Percentiles rank a stretch among this genome's conserved stretches.
Evolutionary conservation across 805 yeast genomes (phyloP).

Genomic region (Lachancea meyersii): DNA sequence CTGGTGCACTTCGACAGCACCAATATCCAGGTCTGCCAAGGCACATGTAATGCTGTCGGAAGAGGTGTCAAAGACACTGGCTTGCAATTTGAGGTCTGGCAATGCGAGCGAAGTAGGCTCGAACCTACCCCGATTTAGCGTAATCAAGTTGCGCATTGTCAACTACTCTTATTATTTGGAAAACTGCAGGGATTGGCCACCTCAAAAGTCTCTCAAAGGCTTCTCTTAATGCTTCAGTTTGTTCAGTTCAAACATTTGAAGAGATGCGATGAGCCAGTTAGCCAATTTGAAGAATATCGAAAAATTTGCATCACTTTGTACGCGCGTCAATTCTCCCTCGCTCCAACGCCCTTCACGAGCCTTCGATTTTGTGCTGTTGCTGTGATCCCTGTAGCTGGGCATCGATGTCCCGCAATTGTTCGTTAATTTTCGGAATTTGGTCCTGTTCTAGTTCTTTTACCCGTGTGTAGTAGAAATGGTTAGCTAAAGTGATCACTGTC

Average conservation of each 20-base stretch:
- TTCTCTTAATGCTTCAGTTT: too few species aligned
- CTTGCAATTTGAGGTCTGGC: slow-evolving; percentile 19
- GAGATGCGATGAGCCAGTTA: background rate
- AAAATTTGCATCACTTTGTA: slow-evolving; percentile 9
- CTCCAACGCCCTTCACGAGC: background rate
- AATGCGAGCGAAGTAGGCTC: slow-evolving; percentile 19
- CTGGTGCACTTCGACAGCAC: slow-evolving; percentile 69
- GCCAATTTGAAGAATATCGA: background rate
- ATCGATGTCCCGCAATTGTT: background rate
- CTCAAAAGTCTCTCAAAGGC: too few species aligned
- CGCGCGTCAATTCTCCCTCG: background rate
- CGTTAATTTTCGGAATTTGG: slow-evolving; percentile 20
- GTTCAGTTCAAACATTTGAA: too few species aligned
- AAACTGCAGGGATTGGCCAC: too few species aligned
- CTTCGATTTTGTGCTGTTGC: background rate
- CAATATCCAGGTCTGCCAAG: slow-evolving; percentile 49
- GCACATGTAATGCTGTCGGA: slow-evolving; percentile 67
- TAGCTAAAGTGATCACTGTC: slow-evolving; percentile 25
- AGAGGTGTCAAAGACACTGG: slow-evolving; percentile 58
- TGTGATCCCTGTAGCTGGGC: background rate
- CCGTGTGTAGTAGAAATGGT: slow-evolving; percentile 24
- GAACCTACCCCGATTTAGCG: slow-evolving; percentile 30
- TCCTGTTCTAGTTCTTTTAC: slow-evolving; percentile 19
- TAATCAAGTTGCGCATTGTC: slow-evolving; percentile 34
- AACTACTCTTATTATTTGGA: too few species aligned